Evolutionary conservation across 2,329 filamentous ascomycete species (phyloP).

Genomic region (Madurella fahalii): DNA sequence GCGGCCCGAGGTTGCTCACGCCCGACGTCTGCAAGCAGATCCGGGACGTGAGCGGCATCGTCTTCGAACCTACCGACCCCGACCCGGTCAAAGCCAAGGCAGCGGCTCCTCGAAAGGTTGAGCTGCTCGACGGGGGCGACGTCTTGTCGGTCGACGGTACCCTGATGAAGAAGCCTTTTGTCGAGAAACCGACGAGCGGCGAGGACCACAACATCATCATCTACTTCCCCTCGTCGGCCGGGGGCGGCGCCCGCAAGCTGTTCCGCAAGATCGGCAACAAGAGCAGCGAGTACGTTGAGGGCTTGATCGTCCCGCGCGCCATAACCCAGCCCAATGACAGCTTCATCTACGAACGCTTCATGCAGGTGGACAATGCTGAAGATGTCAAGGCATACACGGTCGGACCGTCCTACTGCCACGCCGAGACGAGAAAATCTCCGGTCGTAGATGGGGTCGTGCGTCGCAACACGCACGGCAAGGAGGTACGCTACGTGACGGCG

Average conservation of each 20-base stretch:
- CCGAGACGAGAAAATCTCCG: slow-evolving; percentile 93
- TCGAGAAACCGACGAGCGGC: slow-evolving; percentile 96
- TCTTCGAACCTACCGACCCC: slow-evolving; percentile 65
- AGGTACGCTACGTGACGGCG: slow-evolving; percentile 89
- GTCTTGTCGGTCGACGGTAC: slow-evolving; percentile 82
- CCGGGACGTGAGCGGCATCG: slow-evolving; percentile 73
- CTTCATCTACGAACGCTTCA: slow-evolving; percentile 96
- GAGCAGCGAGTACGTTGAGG: slow-evolving; percentile 87
- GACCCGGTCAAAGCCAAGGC: slow-evolving; percentile 53
- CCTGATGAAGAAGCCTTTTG: slow-evolving; percentile 84
- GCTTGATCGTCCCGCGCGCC: slow-evolving; percentile 70
- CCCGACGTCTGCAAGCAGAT: slow-evolving; percentile 76
- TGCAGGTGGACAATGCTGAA: slow-evolving; percentile 93
- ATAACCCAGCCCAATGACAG: slow-evolving; percentile 77
- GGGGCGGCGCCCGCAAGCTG: slow-evolving; percentile 83
- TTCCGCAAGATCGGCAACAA: slow-evolving; percentile 99
- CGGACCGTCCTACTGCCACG: slow-evolving; percentile 87
- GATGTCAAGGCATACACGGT: slow-evolving; percentile 99
- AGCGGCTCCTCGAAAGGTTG: slow-evolving; percentile 60
- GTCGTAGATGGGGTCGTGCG: slow-evolving; percentile 95
- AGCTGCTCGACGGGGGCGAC: slow-evolving; percentile 86
- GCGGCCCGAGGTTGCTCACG: slow-evolving; percentile 75
- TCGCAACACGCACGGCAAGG: slow-evolving; percentile 94
- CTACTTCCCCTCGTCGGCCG: slow-evolving; percentile 83
- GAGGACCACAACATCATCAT: slow-evolving; percentile 99